Conservation (phyloP, 2,329 filamentous ascomycete genomes). For the Aspergillus puulaauensis region DNA sequence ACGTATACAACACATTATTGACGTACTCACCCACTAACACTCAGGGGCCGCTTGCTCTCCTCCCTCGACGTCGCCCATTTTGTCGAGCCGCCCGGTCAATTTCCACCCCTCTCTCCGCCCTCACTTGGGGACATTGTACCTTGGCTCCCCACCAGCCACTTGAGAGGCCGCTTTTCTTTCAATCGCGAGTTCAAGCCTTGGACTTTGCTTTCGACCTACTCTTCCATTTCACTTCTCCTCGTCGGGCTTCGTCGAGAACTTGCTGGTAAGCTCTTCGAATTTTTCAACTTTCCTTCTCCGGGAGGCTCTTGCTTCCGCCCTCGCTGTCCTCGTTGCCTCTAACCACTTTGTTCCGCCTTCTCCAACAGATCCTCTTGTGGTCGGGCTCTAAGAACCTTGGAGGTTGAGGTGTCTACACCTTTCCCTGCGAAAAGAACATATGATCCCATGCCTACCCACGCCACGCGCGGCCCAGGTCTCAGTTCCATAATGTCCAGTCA, state of each 20-base stretch:
- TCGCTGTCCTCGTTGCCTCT: slow-evolving; percentile 3
- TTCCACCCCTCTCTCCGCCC: slow-evolving; percentile 30
- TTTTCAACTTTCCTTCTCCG: slow-evolving; percentile 1
- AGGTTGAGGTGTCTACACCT: slow-evolving; percentile 6
- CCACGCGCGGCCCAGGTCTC: slow-evolving; percentile 23
- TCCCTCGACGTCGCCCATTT: slow-evolving; percentile 11
- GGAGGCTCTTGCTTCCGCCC: slow-evolving; percentile 6
- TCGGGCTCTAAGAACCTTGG: slow-evolving; percentile 14
- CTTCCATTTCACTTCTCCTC: neutral
- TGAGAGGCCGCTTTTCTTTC: slow-evolving; percentile 10
- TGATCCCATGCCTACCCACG: slow-evolving; percentile 17
- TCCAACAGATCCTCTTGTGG: slow-evolving; percentile 16
- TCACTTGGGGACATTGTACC: slow-evolving; percentile 23
- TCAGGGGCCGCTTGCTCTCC: slow-evolving; percentile 4
- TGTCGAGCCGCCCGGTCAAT: slow-evolving; percentile 25
- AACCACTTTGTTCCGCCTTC: slow-evolving; percentile 14
- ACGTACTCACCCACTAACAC: neutral
- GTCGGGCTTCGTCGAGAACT: neutral
- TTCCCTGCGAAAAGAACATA: slow-evolving; percentile 8
- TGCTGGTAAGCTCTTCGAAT: slow-evolving; percentile 4
- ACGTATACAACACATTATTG: neutral
- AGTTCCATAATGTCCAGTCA: slow-evolving; percentile 30
- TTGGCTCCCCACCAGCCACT: slow-evolving; percentile 17
- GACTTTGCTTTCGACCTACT: neutral
- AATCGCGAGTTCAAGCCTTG: slow-evolving; percentile 2